phyloP scores from a whole-genome alignment of 169 alveolate genomes.

The Plasmodium gonderi region DNA sequence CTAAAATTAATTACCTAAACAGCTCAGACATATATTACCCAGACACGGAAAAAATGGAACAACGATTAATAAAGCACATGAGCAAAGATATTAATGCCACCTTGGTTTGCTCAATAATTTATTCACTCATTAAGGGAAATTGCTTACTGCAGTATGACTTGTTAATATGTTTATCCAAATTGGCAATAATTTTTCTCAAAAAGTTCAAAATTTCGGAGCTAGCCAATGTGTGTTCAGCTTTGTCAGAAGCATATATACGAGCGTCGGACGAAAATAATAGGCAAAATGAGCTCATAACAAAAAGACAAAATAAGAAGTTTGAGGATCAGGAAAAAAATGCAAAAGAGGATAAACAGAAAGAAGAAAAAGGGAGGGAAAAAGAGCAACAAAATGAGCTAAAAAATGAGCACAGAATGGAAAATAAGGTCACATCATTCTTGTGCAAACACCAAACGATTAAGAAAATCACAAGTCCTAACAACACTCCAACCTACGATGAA shows the following conservation, averaged over 20 bases:
- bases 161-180: constrained; percentile 49
- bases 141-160: constrained; percentile 52
- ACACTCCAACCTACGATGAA: constrained; percentile 10
- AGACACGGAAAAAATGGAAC: constrained; percentile 1
- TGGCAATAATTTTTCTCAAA: constrained; percentile 39
- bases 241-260: constrained; percentile 53
- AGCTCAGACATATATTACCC: not conserved
- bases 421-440: no score
- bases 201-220: constrained; percentile 43
- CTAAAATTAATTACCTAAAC: not conserved
- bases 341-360: not conserved
- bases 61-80: constrained; percentile 7
- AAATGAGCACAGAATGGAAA: no score
- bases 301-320: not conserved
- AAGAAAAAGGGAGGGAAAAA: not conserved
- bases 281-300: constrained; percentile 22
- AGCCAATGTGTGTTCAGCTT: constrained; percentile 54
- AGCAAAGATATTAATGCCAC: constrained; percentile 42
- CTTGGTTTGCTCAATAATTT: constrained; percentile 53
- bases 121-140: constrained; percentile 69
- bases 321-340: not conserved
- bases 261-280: constrained; percentile 65
- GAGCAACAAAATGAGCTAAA: no score
- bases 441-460: not conserved
- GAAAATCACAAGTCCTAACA: not conserved